phyloP scores from a whole-genome alignment of 305 asterid genomes.

The Fraxinus ornus region DNA sequence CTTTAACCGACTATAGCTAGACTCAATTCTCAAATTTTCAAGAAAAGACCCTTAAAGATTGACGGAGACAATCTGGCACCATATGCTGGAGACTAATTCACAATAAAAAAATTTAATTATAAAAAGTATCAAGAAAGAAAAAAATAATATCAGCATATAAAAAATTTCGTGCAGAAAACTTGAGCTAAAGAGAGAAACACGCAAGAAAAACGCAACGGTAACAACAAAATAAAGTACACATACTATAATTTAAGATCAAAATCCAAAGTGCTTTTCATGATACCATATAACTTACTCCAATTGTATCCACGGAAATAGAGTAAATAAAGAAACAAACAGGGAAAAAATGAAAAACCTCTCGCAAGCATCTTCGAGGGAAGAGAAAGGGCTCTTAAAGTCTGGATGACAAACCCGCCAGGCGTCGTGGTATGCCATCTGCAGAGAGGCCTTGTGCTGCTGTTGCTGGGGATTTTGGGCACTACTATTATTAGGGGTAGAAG shows the following conservation, averaged over 20 bases:
- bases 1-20: neutral
- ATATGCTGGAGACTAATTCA: neutral
- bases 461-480: constrained; percentile 16
- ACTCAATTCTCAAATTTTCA: neutral
- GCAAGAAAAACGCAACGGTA: neutral
- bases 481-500: constrained; percentile 14
- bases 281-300: neutral
- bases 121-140: neutral
- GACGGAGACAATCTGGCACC: neutral
- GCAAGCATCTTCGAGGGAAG: constrained; percentile 77
- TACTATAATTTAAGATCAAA: neutral
- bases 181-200: neutral
- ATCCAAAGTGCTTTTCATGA: neutral
- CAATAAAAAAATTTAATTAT: neutral
- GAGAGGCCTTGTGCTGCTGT: constrained; percentile 42
- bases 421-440: constrained; percentile 71
- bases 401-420: constrained; percentile 97
- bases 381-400: constrained; percentile 82
- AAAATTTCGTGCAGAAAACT: neutral
- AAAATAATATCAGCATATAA: neutral
- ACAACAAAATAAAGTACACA: neutral
- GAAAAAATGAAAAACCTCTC: constrained; percentile 42
- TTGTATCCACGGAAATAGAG: neutral
- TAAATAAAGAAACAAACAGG: neutral
- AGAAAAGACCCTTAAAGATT: neutral